phyloP scores from a whole-genome alignment of 129 eudicot species.

The Helichrysum umbraculigerum region DNA sequence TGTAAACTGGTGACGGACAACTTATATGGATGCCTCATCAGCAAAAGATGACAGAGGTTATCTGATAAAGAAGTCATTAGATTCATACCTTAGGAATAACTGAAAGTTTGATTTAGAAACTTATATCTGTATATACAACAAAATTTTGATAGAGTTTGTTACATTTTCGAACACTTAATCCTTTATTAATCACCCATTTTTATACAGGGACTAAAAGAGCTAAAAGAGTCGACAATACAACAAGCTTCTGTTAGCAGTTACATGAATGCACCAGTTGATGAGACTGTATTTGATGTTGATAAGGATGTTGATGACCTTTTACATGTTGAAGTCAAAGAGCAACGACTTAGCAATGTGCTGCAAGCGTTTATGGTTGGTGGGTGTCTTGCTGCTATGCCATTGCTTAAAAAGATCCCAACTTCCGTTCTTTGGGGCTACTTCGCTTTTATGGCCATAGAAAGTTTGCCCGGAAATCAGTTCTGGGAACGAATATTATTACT shows the following conservation, averaged over 20 bases:
- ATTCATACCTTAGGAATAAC: too few relatives aligned
- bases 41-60: too few relatives aligned
- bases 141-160: background rate
- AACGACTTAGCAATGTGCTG: slow-evolving; percentile 86
- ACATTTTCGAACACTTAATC: background rate
- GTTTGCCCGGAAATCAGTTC: slow-evolving; percentile 94
- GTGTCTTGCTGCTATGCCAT: slow-evolving; percentile 95
- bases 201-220: slow-evolving; percentile 79
- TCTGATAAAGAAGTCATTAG: too few relatives aligned
- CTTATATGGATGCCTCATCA: too few relatives aligned
- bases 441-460: slow-evolving; percentile 98
- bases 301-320: slow-evolving; percentile 87
- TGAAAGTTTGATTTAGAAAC: too few relatives aligned
- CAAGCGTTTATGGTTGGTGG: slow-evolving; percentile 82
- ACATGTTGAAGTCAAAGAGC: slow-evolving; percentile 94
- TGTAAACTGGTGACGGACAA: too few relatives aligned
- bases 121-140: too few relatives aligned
- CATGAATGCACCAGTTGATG: slow-evolving; percentile 83
- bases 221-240: slow-evolving; percentile 83
- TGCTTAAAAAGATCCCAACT: slow-evolving; percentile 88
- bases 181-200: background rate
- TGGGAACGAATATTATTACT: slow-evolving; percentile 92
- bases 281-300: slow-evolving; percentile 79
- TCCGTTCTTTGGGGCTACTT: slow-evolving; percentile 98
- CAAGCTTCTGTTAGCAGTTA: slow-evolving; percentile 69